Conservation (phyloP, 352 stramenopile genomes). For the Detonula confervacea region DNA sequence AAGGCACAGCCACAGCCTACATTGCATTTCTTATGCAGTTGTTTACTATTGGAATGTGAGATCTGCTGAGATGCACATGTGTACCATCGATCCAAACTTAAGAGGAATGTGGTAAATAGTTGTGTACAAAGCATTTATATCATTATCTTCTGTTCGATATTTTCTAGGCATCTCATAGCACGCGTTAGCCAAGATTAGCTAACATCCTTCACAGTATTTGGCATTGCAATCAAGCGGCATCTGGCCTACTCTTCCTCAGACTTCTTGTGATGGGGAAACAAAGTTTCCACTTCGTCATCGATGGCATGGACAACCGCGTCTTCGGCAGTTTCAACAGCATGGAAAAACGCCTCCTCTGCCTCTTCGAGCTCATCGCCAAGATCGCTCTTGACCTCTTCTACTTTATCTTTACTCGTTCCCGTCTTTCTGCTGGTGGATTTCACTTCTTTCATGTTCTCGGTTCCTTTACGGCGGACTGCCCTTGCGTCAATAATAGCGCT, state of each 20-base stretch:
- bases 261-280: constrained; percentile 54
- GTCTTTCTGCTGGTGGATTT: constrained; percentile 24
- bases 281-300: constrained; percentile 57
- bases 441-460: constrained; percentile 29
- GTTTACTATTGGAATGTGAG: too few species aligned
- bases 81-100: too few species aligned
- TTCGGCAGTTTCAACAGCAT: constrained; percentile 47
- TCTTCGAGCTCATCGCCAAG: constrained; percentile 38
- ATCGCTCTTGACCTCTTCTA: constrained; percentile 39
- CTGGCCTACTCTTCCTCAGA: constrained; percentile 24
- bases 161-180: too few species aligned
- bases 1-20: too few species aligned
- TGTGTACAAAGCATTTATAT: too few species aligned
- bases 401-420: not conserved
- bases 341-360: constrained; percentile 48
- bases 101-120: too few species aligned
- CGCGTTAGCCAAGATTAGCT: too few species aligned
- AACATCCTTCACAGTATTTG: too few species aligned
- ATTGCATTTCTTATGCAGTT: too few species aligned
- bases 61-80: too few species aligned
- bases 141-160: too few species aligned
- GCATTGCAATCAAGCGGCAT: too few species aligned
- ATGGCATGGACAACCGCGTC: constrained; percentile 42
- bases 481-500: constrained; percentile 30
- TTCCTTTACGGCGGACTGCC: constrained; percentile 2